Conservation (phyloP, 164 flowering plant species). For the Annona cherimola region DNA sequence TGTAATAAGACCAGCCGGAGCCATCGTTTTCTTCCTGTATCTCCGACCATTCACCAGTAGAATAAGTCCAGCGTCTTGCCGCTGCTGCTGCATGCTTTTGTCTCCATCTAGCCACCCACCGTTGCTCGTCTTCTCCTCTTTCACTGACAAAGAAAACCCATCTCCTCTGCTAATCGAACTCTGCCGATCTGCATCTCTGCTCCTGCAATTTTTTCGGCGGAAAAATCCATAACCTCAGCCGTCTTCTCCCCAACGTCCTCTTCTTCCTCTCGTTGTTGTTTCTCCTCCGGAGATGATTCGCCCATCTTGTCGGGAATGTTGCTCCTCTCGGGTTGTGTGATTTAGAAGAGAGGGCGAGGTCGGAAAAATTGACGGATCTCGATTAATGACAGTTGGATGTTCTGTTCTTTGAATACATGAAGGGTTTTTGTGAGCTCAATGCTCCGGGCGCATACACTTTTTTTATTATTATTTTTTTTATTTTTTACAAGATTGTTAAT, state of each 20-base stretch:
- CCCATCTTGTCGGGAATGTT: not conserved
- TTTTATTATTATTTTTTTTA: too few species aligned
- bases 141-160: too few species aligned
- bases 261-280: slow-evolving; percentile 17
- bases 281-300: slow-evolving; percentile 9
- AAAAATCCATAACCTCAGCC: too few species aligned
- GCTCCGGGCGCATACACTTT: too few species aligned
- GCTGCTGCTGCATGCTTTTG: slow-evolving; percentile 7
- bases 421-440: too few species aligned
- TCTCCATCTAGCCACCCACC: slow-evolving; percentile 16
- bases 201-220: slow-evolving; percentile 27
- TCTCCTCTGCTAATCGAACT: slow-evolving; percentile 26
- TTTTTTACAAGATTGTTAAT: too few species aligned
- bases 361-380: slow-evolving; percentile 45
- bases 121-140: too few species aligned
- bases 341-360: slow-evolving; percentile 21
- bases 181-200: slow-evolving; percentile 26
- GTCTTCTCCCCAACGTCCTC: slow-evolving; percentile 19
- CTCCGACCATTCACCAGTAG: too few species aligned
- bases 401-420: slow-evolving; percentile 45
- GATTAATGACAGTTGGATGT: slow-evolving; percentile 18
- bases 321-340: slow-evolving; percentile 8
- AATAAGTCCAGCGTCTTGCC: too few species aligned
- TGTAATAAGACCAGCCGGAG: too few species aligned
- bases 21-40: too few species aligned